Conservation (phyloP, 1,284 basidiomycete species). For the Mycosarcoma mackinlayi region DNA sequence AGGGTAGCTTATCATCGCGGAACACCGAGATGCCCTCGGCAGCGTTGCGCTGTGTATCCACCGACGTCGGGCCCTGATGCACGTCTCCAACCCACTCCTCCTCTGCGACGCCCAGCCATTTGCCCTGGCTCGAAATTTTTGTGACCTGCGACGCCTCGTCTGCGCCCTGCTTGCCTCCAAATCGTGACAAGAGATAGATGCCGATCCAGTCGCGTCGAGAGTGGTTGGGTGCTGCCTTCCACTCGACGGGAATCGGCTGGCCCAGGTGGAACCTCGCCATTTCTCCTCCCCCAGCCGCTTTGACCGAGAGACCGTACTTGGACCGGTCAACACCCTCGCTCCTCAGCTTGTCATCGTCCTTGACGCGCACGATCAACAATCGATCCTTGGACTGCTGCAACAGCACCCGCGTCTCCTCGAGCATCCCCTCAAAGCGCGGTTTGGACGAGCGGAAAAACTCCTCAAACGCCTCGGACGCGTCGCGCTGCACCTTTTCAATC, state of each 20-base stretch:
- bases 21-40: conserved; percentile 41
- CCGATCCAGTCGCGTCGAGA: conserved; percentile 98
- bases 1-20: conserved; percentile 75
- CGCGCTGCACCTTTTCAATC: conserved; percentile 92
- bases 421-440: conserved; percentile 68
- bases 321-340: conserved; percentile 44
- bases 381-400: conserved; percentile 89
- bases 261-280: conserved; percentile 82
- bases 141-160: conserved; percentile 71
- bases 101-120: conserved; percentile 90
- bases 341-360: conserved; percentile 45
- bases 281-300: neutral
- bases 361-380: conserved; percentile 55
- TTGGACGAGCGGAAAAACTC: conserved; percentile 81
- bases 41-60: neutral
- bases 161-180: conserved; percentile 33
- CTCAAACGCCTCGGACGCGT: conserved; percentile 88
- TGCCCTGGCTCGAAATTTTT: conserved; percentile 84
- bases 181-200: conserved; percentile 73
- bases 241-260: conserved; percentile 85
- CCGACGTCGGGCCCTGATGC: conserved; percentile 37
- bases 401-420: conserved; percentile 90
- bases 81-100: conserved; percentile 92
- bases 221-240: conserved; percentile 87
- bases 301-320: conserved; percentile 48